phyloP scores from a whole-genome alignment of 106 monocot genomes.

The Cymbidium sinense region DNA sequence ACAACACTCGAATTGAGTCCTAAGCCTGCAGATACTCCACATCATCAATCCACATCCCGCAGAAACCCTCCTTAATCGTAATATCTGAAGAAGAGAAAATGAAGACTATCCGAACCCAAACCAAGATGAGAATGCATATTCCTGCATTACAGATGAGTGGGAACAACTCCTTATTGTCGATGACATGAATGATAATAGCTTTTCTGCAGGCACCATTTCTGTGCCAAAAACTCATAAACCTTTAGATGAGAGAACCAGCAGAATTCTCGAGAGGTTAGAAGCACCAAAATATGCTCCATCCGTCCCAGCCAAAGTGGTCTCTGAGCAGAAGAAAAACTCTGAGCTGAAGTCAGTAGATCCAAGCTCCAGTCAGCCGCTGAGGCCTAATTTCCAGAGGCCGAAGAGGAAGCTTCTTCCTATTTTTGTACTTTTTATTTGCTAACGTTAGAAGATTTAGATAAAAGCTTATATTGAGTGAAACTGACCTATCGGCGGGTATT shows the following conservation, averaged over 20 bases:
- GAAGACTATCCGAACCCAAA: neutral
- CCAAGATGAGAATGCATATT: constrained; percentile 23
- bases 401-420: constrained; percentile 30
- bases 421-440: no score
- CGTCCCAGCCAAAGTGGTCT: neutral
- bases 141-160: constrained; percentile 51
- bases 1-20: constrained; percentile 3
- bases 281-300: constrained; percentile 26
- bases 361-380: constrained; percentile 53
- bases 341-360: constrained; percentile 32
- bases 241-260: constrained; percentile 64
- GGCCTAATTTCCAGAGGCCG: constrained; percentile 48
- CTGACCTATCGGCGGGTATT: no score
- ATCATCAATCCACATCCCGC: constrained; percentile 14
- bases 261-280: constrained; percentile 82
- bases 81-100: constrained; percentile 13
- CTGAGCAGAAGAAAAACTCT: no score
- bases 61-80: constrained; percentile 14
- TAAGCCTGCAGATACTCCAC: neutral
- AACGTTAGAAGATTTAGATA: no score
- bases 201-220: constrained; percentile 10
- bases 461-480: no score
- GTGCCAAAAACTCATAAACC: constrained; percentile 20
- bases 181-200: constrained; percentile 26
- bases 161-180: constrained; percentile 58